Evolutionary conservation across 805 yeast species (phyloP).

Genomic region (Yarrowia osloensis): DNA sequence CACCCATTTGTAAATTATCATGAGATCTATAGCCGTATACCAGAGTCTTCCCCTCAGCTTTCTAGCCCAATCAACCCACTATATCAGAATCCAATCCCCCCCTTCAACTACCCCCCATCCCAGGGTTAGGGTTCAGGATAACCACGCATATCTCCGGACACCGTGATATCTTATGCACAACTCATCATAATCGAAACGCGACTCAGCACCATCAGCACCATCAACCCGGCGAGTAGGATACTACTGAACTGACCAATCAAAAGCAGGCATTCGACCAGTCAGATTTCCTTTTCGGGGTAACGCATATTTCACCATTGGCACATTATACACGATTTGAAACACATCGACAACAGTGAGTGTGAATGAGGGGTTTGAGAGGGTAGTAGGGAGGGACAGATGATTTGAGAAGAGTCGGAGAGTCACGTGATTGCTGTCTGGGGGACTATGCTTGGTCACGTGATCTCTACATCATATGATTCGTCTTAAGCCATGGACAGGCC

Average conservation of each 20-base stretch:
- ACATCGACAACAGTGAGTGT: slow-evolving; percentile 1
- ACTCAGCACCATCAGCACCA: background rate
- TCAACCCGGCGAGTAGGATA: background rate
- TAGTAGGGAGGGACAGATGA: background rate
- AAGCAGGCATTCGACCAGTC: background rate
- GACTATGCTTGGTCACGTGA: too few relatives aligned
- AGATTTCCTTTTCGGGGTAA: background rate
- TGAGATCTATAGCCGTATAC: too few relatives aligned
- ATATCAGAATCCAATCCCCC: too few relatives aligned
- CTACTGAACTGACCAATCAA: background rate
- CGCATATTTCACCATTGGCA: background rate
- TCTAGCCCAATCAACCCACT: too few relatives aligned
- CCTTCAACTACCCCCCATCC: background rate
- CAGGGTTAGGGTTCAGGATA: slow-evolving; percentile 9
- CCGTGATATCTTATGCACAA: background rate
- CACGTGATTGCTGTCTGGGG: too few relatives aligned
- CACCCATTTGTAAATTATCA: too few relatives aligned
- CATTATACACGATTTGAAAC: background rate
- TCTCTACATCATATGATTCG: background rate
- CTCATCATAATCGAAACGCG: background rate
- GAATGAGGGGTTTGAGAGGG: background rate
- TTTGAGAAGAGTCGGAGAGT: background rate
- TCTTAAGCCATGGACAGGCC: too few relatives aligned
- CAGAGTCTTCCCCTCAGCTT: background rate
- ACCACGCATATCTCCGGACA: slow-evolving; percentile 8